Evolutionary conservation across 805 yeast genomes (phyloP), one percentile per base, ranked within the genome.

Genomic region (Saccharomycopsis guyanensis): DNA sequence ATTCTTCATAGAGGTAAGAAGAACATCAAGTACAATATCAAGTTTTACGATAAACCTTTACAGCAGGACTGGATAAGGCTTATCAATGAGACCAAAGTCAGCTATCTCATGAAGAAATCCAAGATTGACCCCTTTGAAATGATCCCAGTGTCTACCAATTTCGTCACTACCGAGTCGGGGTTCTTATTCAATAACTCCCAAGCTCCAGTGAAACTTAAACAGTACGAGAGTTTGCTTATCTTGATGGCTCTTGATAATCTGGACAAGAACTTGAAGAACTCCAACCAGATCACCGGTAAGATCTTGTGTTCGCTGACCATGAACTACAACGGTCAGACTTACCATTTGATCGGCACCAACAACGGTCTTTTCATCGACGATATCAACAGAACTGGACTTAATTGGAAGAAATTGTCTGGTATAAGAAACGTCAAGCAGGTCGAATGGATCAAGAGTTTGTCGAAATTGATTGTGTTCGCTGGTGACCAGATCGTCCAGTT

Each of bases 391-490:
- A 50, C 51, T 7, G 53, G 53, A 10, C 37, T 50, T 3, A 47
- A 50, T 22, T 50, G 53, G 53, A 50, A 50, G 32, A 50, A 50
- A 31, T 35, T 50, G 6, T 41, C 46, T n/a, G 53, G 53, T 7
- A 50, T 50, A 32, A 37, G 49, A 27, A 43, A 50, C 16, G 51
- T 50, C n/a, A 47, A 45, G 19, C 53, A 50, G 38, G 40, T 50
- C 20, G 51, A 50, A 34, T 54, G 44, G 5, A 31, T 47, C 13
- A 23, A 38, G 6, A 32, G 25, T 4, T 19, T 25, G 22, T 27
- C 38, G 3, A 39, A 38, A n/a, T 39, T 50, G 18, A 32, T 50
- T 36, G 53, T 50, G 10, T 43, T 47, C 33, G 40, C 53, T 20
- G 51, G 51, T 16, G 53, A 50, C 23, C 53, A 43, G 38, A 37